Evolutionary conservation across 192 early-diverging fungal genomes (phyloP), one percentile per base, ranked within the genome.

Genomic region (Coemansia sp.): DNA sequence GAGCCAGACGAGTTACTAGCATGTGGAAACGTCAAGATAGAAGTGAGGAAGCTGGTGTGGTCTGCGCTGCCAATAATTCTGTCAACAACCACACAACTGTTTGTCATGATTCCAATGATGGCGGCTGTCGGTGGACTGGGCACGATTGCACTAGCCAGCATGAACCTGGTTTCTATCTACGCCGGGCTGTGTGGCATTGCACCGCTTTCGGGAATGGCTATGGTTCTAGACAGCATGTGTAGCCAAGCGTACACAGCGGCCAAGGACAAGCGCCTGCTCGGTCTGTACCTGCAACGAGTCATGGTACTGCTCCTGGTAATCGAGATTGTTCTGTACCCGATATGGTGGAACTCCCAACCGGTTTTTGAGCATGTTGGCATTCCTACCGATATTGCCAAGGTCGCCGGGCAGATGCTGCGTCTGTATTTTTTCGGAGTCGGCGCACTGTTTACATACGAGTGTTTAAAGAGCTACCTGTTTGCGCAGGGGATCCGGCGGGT

Each of bases 401-500:
- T 90, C 0, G 83, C 92, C 0, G 90, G 85, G 1, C 68, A 72
- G 0, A 92, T 89, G 63, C 65, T 92, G 17, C 64, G 82, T 2
- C 86, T 83, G 36, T 79, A 90, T 17, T 75, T 95, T 38, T 76
- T 89, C 5, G 90, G 91, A 4, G 76, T 92, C 12, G 85, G 86
- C 14, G 85, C 91, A 1, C 77, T 82, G 64, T 56, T 96, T 54
- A 71, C 85, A 5, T 87, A 88, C 84, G 94, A 97, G 67, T 91
- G 88, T 67, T 68, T 92, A 23, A 90, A 92, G 66, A 86, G 91
- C 63, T 96, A 77, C 61, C 74, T 97, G 53, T 91, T 94, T 75
- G 87, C 89, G 0, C 96, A 98, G 82, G 94, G 92, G 54, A 90
- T 91, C 70, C 93, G 96, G 86, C 81, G 89, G 12, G 89, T 92